These are phyloP conservation scores for Saccharum spontaneum DNA, from an alignment of 176 grass and related monocot species.

Conservation along the genomic window DNA sequence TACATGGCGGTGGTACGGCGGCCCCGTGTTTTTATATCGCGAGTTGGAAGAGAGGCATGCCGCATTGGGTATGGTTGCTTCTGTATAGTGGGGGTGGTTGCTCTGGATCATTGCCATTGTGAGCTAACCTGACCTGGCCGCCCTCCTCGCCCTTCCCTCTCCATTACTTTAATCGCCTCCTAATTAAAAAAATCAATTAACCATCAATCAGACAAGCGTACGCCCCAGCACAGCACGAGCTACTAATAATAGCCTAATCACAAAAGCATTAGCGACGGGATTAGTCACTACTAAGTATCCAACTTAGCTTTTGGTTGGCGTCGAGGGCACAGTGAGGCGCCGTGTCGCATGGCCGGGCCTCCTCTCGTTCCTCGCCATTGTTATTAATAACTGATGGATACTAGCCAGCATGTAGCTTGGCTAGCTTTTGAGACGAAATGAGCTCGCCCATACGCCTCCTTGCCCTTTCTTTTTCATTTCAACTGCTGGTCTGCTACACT, in stretches of 20 bases:
- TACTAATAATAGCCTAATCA: background rate
- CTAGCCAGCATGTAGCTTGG: background rate
- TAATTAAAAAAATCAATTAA: background rate
- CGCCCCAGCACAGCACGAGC: background rate
- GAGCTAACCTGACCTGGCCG: background rate
- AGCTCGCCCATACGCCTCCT: background rate
- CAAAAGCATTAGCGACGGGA: background rate
- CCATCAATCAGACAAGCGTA: background rate
- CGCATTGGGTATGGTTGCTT: conserved; percentile 41
- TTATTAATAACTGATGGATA: background rate
- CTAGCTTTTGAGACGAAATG: background rate
- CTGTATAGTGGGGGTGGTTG: conserved; percentile 28
- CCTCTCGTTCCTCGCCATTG: conserved; percentile 40
- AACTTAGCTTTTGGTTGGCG: conserved; percentile 29
- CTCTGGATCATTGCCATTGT: conserved; percentile 47
- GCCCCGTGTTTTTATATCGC: conserved; percentile 1
- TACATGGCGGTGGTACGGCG: conserved; percentile 10
- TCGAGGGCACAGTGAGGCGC: conserved; percentile 44
- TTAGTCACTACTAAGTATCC: background rate
- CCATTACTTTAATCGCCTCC: conserved; percentile 29
- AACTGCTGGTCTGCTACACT: no score
- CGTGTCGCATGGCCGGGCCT: conserved; percentile 39
- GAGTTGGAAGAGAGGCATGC: conserved; percentile 5
- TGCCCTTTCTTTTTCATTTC: background rate
- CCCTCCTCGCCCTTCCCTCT: background rate